A percentile compares a stretch with the other conserved stretches of the same genome.
phyloP scores from a whole-genome alignment of 306 rosid species.

The Ammopiptanthus mongolicus region DNA sequence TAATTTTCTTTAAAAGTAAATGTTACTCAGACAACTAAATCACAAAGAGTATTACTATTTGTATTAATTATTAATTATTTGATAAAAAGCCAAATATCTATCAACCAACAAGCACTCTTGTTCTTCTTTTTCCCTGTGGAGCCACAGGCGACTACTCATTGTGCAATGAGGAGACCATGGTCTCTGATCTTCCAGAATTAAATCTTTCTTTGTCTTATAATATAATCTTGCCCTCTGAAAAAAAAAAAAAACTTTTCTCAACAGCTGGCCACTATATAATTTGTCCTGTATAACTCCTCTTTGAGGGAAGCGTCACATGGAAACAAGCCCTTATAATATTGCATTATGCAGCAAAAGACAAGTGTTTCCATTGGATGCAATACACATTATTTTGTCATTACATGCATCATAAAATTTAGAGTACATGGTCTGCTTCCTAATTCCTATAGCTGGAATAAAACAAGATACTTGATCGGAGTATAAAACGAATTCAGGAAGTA shows the following conservation, averaged over 20 bases:
- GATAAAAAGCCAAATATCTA: too few relatives aligned
- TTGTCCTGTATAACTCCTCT: slow-evolving; percentile 3
- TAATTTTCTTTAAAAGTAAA: background rate
- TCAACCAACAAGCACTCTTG: background rate
- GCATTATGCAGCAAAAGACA: slow-evolving; percentile 14
- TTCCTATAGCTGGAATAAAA: background rate
- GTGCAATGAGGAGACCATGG: background rate
- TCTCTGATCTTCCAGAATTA: background rate
- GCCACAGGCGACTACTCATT: background rate
- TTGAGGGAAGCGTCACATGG: background rate
- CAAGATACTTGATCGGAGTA: background rate
- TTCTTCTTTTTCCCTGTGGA: background rate
- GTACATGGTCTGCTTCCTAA: background rate
- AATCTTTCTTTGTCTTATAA: background rate
- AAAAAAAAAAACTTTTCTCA: background rate
- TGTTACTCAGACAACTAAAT: background rate
- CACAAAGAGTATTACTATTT: background rate
- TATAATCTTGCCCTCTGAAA: background rate
- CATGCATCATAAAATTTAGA: background rate
- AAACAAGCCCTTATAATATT: background rate
- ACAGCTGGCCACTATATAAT: background rate
- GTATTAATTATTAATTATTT: too few relatives aligned
- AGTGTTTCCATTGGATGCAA: background rate
- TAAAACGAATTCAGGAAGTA: background rate
- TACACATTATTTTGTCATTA: slow-evolving; percentile 1